Percentiles rank a stretch among this genome's conserved stretches.
Conservation (phyloP, 2,329 filamentous ascomycete species). For the Alternaria angustiovoidea region DNA sequence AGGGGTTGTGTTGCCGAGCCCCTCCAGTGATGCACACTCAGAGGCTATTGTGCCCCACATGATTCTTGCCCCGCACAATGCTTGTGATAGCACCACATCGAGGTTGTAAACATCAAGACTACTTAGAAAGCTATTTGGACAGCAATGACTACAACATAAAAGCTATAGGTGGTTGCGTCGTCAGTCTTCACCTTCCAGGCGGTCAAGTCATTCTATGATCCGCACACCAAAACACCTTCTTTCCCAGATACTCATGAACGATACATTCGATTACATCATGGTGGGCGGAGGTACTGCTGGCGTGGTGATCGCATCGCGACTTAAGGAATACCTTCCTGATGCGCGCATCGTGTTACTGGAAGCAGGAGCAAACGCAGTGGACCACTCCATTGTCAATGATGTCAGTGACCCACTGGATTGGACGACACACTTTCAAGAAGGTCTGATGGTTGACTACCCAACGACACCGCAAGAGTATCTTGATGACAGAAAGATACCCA, state of each 20-base stretch:
- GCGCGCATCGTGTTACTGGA: slow-evolving; percentile 23
- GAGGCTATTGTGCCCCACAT: background rate
- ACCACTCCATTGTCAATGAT: slow-evolving; percentile 15
- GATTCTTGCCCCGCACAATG: background rate
- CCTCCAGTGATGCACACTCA: background rate
- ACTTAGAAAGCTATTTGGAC: background rate
- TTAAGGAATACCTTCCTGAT: slow-evolving; percentile 19
- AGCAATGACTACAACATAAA: background rate
- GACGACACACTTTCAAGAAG: slow-evolving; percentile 11
- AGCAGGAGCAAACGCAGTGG: slow-evolving; percentile 23
- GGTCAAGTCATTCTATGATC: background rate
- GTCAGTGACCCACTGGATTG: slow-evolving; percentile 12
- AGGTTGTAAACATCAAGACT: background rate
- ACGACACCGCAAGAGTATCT: slow-evolving; percentile 25
- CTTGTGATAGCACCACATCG: background rate
- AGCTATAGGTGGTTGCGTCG: background rate
- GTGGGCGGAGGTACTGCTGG: slow-evolving; percentile 40
- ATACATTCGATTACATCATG: slow-evolving; percentile 29
- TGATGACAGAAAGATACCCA: slow-evolving; percentile 18
- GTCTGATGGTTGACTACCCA: slow-evolving; percentile 24
- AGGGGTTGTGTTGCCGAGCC: background rate
- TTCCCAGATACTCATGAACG: background rate
- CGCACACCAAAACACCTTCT: background rate
- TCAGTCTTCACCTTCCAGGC: background rate
- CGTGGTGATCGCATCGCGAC: slow-evolving; percentile 29